Percentiles rank a stretch among this genome's conserved stretches.
Evolutionary conservation across 495 filamentous ascomycete species (phyloP).

Genomic region (Jackrogersella multiformis): DNA sequence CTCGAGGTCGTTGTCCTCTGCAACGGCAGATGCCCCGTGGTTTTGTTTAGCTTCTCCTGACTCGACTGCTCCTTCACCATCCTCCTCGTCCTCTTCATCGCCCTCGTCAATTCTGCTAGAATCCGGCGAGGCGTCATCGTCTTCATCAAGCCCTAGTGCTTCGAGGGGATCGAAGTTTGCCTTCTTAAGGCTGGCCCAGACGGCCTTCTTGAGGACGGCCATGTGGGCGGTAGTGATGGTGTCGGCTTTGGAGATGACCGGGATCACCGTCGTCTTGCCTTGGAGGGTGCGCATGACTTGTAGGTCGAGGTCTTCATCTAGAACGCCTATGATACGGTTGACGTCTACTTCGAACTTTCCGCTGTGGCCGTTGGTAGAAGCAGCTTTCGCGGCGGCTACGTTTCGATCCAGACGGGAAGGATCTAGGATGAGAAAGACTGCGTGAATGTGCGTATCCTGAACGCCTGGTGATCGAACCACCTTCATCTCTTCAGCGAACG

Average conservation of each 20-base stretch:
- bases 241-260: conserved; percentile 96
- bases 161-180: conserved; percentile 90
- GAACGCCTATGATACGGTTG: conserved; percentile 66
- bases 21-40: conserved; percentile 32
- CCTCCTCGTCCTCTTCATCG: conserved; percentile 63
- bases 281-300: conserved; percentile 88
- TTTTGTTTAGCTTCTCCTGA: conserved; percentile 31
- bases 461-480: conserved; percentile 91
- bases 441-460: conserved; percentile 97
- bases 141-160: conserved; percentile 81
- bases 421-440: conserved; percentile 91
- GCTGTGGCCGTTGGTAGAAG: conserved; percentile 60
- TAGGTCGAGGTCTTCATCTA: conserved; percentile 91
- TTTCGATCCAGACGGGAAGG: conserved; percentile 86
- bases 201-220: conserved; percentile 88
- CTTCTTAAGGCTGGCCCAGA: conserved; percentile 85
- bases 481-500: conserved; percentile 97
- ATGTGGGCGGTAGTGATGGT: conserved; percentile 94
- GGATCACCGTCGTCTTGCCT: conserved; percentile 95
- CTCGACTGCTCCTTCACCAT: conserved; percentile 40
- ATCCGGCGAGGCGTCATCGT: conserved; percentile 63
- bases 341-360: conserved; percentile 57
- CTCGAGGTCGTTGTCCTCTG: conserved; percentile 44
- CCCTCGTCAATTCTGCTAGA: conserved; percentile 68
- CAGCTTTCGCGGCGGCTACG: conserved; percentile 71